Conservation (phyloP, 352 stramenopile genomes). For the Pelagophyceae sp. region DNA sequence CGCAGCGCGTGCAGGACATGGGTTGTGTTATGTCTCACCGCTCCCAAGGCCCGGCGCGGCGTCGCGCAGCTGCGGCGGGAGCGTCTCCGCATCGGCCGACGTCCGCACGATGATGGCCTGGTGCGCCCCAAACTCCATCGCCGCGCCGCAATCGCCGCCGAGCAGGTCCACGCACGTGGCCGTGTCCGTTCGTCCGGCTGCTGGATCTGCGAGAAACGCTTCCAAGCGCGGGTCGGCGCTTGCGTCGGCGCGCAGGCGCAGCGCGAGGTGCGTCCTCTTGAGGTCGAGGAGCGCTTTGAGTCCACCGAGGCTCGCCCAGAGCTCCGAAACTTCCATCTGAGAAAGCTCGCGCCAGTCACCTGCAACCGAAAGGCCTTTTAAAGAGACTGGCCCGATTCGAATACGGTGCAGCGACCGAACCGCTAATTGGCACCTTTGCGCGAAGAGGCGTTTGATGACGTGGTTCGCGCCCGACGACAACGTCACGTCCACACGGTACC, state of each 20-base stretch:
- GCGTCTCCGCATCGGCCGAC: no score
- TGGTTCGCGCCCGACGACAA: background rate
- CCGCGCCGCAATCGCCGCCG: no score
- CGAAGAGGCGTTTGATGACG: constrained; percentile 1
- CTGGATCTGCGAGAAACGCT: background rate
- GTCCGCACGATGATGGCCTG: no score
- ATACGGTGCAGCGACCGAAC: background rate
- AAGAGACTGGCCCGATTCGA: background rate
- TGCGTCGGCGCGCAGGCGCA: background rate
- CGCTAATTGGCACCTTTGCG: background rate
- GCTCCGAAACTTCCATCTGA: background rate
- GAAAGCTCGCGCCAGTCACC: background rate
- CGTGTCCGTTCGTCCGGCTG: no score
- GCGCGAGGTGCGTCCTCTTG: background rate
- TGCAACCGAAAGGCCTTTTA: background rate
- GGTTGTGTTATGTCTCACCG: no score
- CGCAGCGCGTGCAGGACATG: no score
- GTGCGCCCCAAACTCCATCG: no score
- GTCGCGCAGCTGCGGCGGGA: no score
- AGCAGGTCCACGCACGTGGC: no score
- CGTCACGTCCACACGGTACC: background rate
- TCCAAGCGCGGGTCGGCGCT: background rate
- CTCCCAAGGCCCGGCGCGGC: no score
- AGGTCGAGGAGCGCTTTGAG: background rate
- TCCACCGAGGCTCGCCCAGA: background rate